phyloP scores from a whole-genome alignment of 495 filamentous ascomycete genomes.

The Penicillium argentinense region DNA sequence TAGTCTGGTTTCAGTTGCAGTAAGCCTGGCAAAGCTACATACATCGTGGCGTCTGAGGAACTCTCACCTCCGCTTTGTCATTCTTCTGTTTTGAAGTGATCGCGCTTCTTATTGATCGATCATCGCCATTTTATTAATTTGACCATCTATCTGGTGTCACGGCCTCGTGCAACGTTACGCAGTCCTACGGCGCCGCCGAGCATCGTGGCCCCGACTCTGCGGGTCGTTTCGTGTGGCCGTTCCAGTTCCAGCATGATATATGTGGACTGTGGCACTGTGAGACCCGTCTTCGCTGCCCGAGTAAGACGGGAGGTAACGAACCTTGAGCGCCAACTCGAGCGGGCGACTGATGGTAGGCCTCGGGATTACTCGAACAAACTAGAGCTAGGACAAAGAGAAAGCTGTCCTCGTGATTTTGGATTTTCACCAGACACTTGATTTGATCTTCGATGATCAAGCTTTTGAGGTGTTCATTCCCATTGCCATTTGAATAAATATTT shows the following conservation, averaged over 20 bases:
- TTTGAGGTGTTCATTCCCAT: background rate
- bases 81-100: no score
- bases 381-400: background rate
- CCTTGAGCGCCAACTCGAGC: constrained; percentile 7
- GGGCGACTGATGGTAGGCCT: background rate
- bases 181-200: constrained; percentile 7
- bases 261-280: constrained; percentile 4
- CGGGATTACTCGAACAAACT: background rate
- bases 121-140: no score
- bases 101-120: background rate
- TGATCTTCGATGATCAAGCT: background rate
- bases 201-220: constrained; percentile 7
- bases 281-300: constrained; percentile 17
- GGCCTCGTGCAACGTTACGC: constrained; percentile 19
- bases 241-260: no score
- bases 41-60: no score
- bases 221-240: constrained; percentile 12
- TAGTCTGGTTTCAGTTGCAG: no score
- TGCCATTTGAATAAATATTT: background rate
- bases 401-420: background rate
- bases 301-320: constrained; percentile 12
- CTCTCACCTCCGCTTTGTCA: no score
- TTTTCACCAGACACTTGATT: background rate
- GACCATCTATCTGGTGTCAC: no score
- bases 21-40: no score